Evolutionary conservation across 2,329 filamentous ascomycete genomes (phyloP), one percentile per base, ranked within the genome.

Genomic region (Epichloe bromicola): DNA sequence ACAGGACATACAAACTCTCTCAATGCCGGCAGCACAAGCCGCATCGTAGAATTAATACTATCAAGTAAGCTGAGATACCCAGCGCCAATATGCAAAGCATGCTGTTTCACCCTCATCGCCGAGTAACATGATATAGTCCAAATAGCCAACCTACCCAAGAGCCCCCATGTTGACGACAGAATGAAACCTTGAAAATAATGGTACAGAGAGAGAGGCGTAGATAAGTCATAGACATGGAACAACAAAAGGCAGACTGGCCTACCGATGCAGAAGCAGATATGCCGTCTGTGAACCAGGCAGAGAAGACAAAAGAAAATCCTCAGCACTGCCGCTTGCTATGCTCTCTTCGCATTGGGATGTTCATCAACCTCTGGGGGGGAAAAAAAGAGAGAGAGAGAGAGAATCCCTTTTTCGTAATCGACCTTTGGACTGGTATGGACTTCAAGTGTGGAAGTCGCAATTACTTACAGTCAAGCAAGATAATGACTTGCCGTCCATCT

Each of bases 261-360:
- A 15, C 39, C 30, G n/a, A 44, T 37, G 47, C 40, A 36, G 40
- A 40, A 41, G 37, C 30, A 42, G 26, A 30, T 23, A 46, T 37
- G 37, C 49, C 43, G 43, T 51, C 49, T 48, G 48, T 26, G n/a
- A 38, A 17, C 39, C 19, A 40, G 17, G 11, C 11, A 19, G 12
- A 19, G 5, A 19, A 46, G 7, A 33, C 36, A 49, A 46, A 10
- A 39, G 20, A 47, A 39, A 43, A 11, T 4, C 2, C 20, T 30
- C 37, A 38, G 43, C n/a, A 33, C n/a, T 44, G 43, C 19, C 48
- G 43, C 47, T 50, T 45, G 44, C 51, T 50, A 50, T 53, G 43
- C 51, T 50, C 30, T 43, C 41, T 49, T 30, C 30, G 26, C 19
- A 40, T 33, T 37, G 30, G 20, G 30, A 48, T 47, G 1, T 50